Percentiles rank a stretch among this genome's conserved stretches.
Evolutionary conservation across 2,329 filamentous ascomycete genomes (phyloP).

Genomic region (Trichoderma afroharzianum): DNA sequence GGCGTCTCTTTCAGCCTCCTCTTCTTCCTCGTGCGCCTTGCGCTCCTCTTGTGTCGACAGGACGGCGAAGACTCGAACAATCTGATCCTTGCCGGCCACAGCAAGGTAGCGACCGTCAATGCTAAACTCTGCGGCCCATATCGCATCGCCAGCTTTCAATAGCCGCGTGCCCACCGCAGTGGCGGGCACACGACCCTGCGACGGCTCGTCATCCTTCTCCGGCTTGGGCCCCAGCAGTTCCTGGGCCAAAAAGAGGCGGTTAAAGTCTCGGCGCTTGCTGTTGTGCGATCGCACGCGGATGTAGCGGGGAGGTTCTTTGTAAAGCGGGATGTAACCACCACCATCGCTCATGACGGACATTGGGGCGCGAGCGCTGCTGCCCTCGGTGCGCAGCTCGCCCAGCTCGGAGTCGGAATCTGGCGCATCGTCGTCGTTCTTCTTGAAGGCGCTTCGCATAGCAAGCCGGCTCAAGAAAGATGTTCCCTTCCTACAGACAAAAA

Average conservation of each 20-base stretch:
- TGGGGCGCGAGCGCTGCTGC: conserved; percentile 79
- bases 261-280: conserved; percentile 78
- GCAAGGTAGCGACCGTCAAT: conserved; percentile 87
- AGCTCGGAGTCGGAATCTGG: conserved; percentile 67
- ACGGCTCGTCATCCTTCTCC: conserved; percentile 27
- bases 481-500: conserved; percentile 60
- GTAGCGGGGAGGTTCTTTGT: conserved; percentile 86
- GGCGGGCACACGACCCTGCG: conserved; percentile 30
- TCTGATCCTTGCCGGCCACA: conserved; percentile 83
- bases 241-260: conserved; percentile 86
- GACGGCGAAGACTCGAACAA: conserved; percentile 85
- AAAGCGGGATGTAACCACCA: conserved; percentile 74
- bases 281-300: conserved; percentile 79
- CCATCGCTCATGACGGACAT: conserved; percentile 67
- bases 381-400: conserved; percentile 67
- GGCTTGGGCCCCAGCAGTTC: conserved; percentile 67
- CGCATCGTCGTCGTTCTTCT: conserved; percentile 58
- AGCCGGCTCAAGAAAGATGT: conserved; percentile 85
- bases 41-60: conserved; percentile 80
- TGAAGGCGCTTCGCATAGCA: conserved; percentile 69
- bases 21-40: conserved; percentile 64
- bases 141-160: conserved; percentile 57
- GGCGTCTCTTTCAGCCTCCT: conserved; percentile 43
- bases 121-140: conserved; percentile 93
- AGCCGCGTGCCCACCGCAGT: conserved; percentile 41